Conservation (phyloP, 108 stramenopile genomes). For the Stephanodiscus triporus region DNA sequence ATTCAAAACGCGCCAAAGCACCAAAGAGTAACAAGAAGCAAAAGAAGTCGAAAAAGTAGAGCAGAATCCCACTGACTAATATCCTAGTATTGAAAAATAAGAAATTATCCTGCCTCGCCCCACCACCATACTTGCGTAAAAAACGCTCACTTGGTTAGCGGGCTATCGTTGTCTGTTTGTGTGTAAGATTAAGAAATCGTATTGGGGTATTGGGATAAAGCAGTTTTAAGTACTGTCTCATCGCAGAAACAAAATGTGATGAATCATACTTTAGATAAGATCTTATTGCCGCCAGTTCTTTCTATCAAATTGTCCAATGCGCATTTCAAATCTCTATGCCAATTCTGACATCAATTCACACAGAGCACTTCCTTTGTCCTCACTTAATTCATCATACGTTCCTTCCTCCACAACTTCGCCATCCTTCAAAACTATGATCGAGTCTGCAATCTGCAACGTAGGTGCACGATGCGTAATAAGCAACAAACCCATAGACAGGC, state of each 20-base stretch:
- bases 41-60: slow-evolving; percentile 21
- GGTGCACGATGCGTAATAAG: slow-evolving; percentile 79
- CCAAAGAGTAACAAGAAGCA: slow-evolving; percentile 20
- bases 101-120: neutral
- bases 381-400: slow-evolving; percentile 47
- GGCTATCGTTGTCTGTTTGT: neutral
- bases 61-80: neutral
- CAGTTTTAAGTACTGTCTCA: neutral
- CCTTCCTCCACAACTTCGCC: slow-evolving; percentile 67
- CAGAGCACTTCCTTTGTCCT: slow-evolving; percentile 54
- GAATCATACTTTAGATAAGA: too few relatives aligned
- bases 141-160: neutral
- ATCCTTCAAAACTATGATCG: slow-evolving; percentile 71
- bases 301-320: too few relatives aligned
- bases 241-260: too few relatives aligned
- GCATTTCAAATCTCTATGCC: slow-evolving; percentile 5
- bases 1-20: slow-evolving; percentile 12
- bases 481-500: slow-evolving; percentile 51
- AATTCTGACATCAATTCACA: slow-evolving; percentile 72
- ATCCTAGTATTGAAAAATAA: neutral
- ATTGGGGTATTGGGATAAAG: neutral
- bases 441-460: slow-evolving; percentile 68
- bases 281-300: too few relatives aligned
- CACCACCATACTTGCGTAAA: neutral
- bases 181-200: too few relatives aligned